Evolutionary conservation across 2,329 filamentous ascomycete genomes (phyloP), one percentile per base, ranked within the genome.

Genomic region (Trichoderma guizhouense): DNA sequence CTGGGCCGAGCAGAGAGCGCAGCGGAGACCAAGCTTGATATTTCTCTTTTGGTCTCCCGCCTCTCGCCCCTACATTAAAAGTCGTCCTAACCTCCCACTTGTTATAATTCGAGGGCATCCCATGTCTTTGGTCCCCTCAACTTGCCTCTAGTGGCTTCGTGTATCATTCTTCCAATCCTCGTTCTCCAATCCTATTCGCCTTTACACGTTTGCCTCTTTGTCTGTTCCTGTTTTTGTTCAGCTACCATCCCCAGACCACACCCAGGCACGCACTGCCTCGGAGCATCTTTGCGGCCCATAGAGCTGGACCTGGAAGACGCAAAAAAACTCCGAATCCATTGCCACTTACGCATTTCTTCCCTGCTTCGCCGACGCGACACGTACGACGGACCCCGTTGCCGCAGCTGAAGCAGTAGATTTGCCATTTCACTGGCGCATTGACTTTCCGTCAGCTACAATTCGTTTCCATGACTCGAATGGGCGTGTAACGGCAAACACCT

Each of bases 401-500:
- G 58, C 28, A 28, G 67, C 67, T 55, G 67, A 70, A 70, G 67
- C 67, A 70, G 57, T 11, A 39, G 39, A 28, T 28, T 70, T 55
- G 67, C 58, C 43, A 63, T 60, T 24, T 28, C 26, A 70, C 67
- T 70, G 67, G 67, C 67, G 58, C 57, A 57, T 64, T 57, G 57
- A 63, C 69, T 57, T 18, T 51, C 26, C 28, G 55, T 60, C 70
- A 67, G 70, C 64, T 47, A 26, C 34, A 57, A 61, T 62, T 43
- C 47, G 60, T 57, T 39, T 70, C 71, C 71, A 72, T 72, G 71
- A 71, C 67, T 71, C 71, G 67, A 71, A 71, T 71, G 36, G 60
- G 51, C 67, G 53, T 65, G 30, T 71, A 72, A 61, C 61, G 58
- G 24, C 61, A 61, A 71, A 58, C 39, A 47, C 15, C 61, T 53